Evolutionary conservation across 768 basidiomycete species (phyloP).

Genomic region (Collybia mongolica): DNA sequence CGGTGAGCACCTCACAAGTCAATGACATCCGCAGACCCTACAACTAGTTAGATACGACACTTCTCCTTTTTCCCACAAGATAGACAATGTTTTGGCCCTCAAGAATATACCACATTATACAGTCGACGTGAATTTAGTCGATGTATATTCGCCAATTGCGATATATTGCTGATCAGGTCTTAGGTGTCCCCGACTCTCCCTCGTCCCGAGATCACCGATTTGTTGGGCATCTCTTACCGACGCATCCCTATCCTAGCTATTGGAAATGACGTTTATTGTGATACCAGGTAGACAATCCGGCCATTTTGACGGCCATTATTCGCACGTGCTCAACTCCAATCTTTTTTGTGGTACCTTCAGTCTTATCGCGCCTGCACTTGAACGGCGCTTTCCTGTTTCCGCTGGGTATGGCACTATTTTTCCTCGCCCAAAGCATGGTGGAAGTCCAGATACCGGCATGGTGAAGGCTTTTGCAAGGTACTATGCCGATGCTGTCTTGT

Average conservation of each 20-base stretch:
- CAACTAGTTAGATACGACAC: slow-evolving; percentile 40
- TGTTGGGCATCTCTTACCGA: slow-evolving; percentile 53
- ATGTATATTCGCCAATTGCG: neutral
- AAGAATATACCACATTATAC: slow-evolving; percentile 47
- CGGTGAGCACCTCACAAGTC: slow-evolving; percentile 27
- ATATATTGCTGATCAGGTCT: neutral
- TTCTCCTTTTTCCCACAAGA: slow-evolving; percentile 51
- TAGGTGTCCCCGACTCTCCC: slow-evolving; percentile 52
- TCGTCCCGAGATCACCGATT: slow-evolving; percentile 53
- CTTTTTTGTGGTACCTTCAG: slow-evolving; percentile 15
- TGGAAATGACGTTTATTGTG: slow-evolving; percentile 61
- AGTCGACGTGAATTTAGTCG: slow-evolving; percentile 39
- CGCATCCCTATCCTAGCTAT: slow-evolving; percentile 60
- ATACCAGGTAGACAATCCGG: slow-evolving; percentile 35
- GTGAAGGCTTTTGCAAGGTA: slow-evolving; percentile 46
- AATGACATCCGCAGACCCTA: too few species aligned
- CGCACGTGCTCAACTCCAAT: neutral
- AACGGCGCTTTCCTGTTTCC: slow-evolving; percentile 53
- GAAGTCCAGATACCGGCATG: slow-evolving; percentile 41
- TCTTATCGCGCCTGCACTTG: slow-evolving; percentile 49
- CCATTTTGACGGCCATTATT: neutral
- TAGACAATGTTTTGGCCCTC: slow-evolving; percentile 48
- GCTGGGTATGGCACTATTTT: slow-evolving; percentile 47
- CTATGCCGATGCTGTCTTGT: slow-evolving; percentile 44
- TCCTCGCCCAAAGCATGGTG: slow-evolving; percentile 40